Conservation (phyloP, 2,329 filamentous ascomycete species). For the Dactylellina cionopaga region DNA sequence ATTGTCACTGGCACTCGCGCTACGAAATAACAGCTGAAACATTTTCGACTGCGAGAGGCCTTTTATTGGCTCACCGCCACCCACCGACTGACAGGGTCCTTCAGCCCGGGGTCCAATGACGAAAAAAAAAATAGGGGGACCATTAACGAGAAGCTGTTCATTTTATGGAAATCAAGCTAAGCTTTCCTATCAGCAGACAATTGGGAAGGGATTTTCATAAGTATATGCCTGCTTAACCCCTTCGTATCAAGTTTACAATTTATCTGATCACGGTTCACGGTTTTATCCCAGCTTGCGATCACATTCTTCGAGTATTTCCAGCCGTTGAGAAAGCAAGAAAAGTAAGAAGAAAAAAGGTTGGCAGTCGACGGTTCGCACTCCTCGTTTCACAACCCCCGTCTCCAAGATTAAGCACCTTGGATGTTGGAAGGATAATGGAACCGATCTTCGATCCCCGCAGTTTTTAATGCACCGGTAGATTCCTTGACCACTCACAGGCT, state of each 20-base stretch:
- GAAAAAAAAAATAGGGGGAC: conserved; percentile 49
- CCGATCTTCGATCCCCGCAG: conserved; percentile 28
- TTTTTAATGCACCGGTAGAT: conserved; percentile 24
- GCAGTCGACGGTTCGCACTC: neutral
- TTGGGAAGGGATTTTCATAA: conserved; percentile 46
- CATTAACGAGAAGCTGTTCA: neutral
- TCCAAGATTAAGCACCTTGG: conserved; percentile 13
- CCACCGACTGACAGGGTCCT: neutral
- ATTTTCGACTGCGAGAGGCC: conserved; percentile 3
- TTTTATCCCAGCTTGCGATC: neutral
- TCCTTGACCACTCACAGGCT: conserved; percentile 20
- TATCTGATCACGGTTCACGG: neutral
- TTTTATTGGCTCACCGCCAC: conserved; percentile 24
- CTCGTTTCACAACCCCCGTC: conserved; percentile 12
- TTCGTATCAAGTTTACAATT: conserved; percentile 34
- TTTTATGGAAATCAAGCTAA: conserved; percentile 5
- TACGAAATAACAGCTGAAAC: conserved; percentile 16
- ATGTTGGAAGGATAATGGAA: conserved; percentile 27
- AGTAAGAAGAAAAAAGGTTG: neutral
- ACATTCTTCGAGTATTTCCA: neutral
- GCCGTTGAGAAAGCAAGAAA: neutral
- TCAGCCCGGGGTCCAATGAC: conserved; percentile 29
- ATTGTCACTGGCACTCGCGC: neutral
- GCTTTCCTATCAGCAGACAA: conserved; percentile 16
- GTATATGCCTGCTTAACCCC: conserved; percentile 11